These are phyloP conservation scores for Hibiscus mutabilis DNA, from an alignment of 345 rosid genomes.

Conservation along the genomic window DNA sequence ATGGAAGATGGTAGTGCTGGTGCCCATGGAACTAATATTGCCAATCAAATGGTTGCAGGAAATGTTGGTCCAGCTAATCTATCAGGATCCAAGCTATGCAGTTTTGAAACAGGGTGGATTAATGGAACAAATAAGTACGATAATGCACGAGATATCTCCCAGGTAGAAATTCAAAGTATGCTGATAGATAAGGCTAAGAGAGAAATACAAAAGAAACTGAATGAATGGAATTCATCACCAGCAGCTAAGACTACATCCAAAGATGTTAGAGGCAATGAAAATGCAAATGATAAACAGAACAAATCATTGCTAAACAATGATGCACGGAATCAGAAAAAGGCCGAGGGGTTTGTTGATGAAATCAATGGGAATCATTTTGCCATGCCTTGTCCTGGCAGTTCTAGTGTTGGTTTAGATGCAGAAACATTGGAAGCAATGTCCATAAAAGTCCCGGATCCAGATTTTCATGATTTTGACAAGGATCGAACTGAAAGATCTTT, in stretches of 20 bases:
- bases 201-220: conserved; percentile 29
- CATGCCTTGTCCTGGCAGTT: neutral
- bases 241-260: conserved; percentile 18
- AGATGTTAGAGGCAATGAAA: conserved; percentile 14
- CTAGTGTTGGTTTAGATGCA: neutral
- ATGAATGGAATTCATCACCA: conserved; percentile 22
- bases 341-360: neutral
- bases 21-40: conserved; percentile 23
- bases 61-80: conserved; percentile 15
- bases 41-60: conserved; percentile 19
- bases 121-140: conserved; percentile 24
- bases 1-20: conserved; percentile 30
- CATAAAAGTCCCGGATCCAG: conserved; percentile 54
- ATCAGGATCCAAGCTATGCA: conserved; percentile 15
- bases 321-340: conserved; percentile 9
- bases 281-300: conserved; percentile 16
- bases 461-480: conserved; percentile 60
- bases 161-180: conserved; percentile 28
- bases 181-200: conserved; percentile 42
- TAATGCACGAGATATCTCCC: conserved; percentile 29
- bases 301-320: conserved; percentile 16
- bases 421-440: conserved; percentile 27
- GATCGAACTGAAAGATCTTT: conserved; percentile 53
- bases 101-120: conserved; percentile 13
- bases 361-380: neutral